phyloP scores from a whole-genome alignment of 148 eudicot species.

The Camellia sinensis region DNA sequence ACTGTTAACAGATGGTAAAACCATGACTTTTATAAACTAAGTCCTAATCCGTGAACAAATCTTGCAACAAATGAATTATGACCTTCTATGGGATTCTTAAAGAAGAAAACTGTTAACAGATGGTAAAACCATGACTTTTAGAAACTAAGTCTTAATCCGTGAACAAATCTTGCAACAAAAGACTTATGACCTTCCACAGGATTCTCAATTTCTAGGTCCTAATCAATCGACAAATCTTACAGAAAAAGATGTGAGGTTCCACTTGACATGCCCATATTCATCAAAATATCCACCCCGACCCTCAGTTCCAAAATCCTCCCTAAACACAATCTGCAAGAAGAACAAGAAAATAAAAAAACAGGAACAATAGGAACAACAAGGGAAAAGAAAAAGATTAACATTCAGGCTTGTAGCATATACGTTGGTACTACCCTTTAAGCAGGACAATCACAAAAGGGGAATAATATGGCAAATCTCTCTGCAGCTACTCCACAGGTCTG shows the following conservation, averaged over 20 bases:
- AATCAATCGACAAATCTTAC: neutral
- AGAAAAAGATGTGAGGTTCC: neutral
- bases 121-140: neutral
- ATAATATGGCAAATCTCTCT: neutral
- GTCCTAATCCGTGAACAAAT: too few relatives aligned
- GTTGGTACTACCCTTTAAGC: neutral
- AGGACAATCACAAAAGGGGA: neutral
- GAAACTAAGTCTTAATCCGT: too few relatives aligned
- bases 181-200: too few relatives aligned
- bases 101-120: neutral
- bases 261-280: slow-evolving; percentile 64
- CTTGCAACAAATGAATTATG: too few relatives aligned
- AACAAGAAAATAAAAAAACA: neutral
- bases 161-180: too few relatives aligned
- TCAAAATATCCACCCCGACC: slow-evolving; percentile 99
- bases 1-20: neutral
- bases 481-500: neutral
- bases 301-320: slow-evolving; percentile 97
- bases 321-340: slow-evolving; percentile 77
- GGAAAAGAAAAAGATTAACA: neutral
- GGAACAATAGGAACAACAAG: neutral
- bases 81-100: too few relatives aligned
- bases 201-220: neutral
- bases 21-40: neutral
- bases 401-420: neutral